Base-by-base conservation (phyloP, 2,329 filamentous ascomycete genomes). In the Aphanoascus verrucosus region DNA sequence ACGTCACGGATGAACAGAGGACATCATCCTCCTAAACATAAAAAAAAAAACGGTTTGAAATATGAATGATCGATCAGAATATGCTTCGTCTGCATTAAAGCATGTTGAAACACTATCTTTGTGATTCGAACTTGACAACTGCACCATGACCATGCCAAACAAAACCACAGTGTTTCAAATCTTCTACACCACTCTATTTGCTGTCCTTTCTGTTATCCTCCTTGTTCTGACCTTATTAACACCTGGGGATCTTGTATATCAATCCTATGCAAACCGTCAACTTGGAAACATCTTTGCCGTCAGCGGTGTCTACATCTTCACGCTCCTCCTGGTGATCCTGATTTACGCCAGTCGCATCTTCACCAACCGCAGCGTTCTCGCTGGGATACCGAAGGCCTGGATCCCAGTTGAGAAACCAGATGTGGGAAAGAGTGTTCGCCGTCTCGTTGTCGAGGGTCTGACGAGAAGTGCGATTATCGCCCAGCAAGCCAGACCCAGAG, bases 351-450 rank as follows among this genome's bases (percentile, higher is more conserved):
- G 83, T 51, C 79, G 93, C n/a, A 79, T 96, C 17, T 96, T 91
- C 70, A 87, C 91, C 51, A 94, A 88, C 63, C 82, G 87, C 57
- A 85, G 79, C 44, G 82, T 86, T 7, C 77, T 97, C 7, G 80
- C 83, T 15, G 83, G 81, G 3, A 95, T 98, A 55, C 93, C 93
- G 1, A 93, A 91, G 67, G 74, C 81, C 52, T 94, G 87, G 79
- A 80, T 95, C 14, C 90, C 90, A 0, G 77, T 95, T 58, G 88
- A 93, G 61, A 86, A 88, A 65, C 86, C 85, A 59, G 89, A 96
- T 65, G 80, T 96, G 43, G 80, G 79, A 43, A 83, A 82, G 59
- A 77, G 78, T 53, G 88, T 96, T 38, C 77, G 86, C 63, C 79
- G 81, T 59, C 81, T 94, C 72, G 85, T 98, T 55, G 77, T 77